Percentiles rank a stretch among this genome's conserved stretches.
Conservation (phyloP, 2,329 filamentous ascomycete genomes). For the Fusarium staphyleae region DNA sequence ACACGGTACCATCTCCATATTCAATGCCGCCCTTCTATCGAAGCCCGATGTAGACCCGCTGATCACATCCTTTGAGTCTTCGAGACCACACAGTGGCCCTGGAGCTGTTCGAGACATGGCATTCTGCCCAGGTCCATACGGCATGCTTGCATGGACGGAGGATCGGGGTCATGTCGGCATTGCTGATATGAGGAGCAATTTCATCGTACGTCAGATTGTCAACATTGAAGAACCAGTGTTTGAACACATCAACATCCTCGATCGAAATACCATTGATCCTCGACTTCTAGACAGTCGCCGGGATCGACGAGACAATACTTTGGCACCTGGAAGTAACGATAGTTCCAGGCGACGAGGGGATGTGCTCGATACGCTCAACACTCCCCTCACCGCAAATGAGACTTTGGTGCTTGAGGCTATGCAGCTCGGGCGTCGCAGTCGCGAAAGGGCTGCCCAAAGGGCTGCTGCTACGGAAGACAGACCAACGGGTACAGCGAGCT, state of each 20-base stretch:
- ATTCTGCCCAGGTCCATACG: constrained; percentile 89
- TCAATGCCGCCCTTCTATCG: constrained; percentile 63
- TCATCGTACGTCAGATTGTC: constrained; percentile 73
- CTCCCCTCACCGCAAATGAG: constrained; percentile 61
- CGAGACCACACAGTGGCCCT: constrained; percentile 70
- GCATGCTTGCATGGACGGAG: constrained; percentile 93
- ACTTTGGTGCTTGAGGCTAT: constrained; percentile 64
- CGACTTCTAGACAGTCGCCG: constrained; percentile 57
- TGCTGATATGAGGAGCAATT: constrained; percentile 73
- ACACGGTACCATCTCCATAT: constrained; percentile 79
- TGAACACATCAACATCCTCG: constrained; percentile 63
- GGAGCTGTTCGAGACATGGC: constrained; percentile 91
- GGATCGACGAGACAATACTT: constrained; percentile 46
- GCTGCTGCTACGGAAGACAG: constrained; percentile 27
- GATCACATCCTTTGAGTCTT: constrained; percentile 79
- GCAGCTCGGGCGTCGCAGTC: constrained; percentile 59
- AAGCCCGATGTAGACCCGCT: constrained; percentile 64
- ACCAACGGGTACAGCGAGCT: constrained; percentile 8
- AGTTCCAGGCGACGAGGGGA: constrained; percentile 43
- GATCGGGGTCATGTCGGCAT: constrained; percentile 79
- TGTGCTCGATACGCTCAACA: constrained; percentile 54
- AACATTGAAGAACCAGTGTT: constrained; percentile 67
- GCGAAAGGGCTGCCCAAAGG: constrained; percentile 51
- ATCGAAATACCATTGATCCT: constrained; percentile 62
- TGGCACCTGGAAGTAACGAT: constrained; percentile 8